Evolutionary conservation across 179 eudicot genomes (phyloP), one percentile per base, ranked within the genome.

Genomic region (Nepenthes alata): DNA sequence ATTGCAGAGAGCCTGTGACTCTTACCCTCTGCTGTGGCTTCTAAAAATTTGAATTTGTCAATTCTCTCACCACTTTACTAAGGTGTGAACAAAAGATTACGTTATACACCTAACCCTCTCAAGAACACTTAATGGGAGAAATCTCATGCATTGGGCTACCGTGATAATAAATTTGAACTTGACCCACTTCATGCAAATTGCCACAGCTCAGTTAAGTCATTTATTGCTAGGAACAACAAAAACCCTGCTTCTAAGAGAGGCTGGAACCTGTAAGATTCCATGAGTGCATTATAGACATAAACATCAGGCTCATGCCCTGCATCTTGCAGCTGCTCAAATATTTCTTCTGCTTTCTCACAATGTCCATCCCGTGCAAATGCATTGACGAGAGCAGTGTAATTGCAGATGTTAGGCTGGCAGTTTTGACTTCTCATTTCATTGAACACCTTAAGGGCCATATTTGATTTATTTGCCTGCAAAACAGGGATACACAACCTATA

Each of bases 291-390:
- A 65, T 90, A 90, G 57, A 83, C 81, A 67, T 90, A 90, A 7
- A 90, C 97, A 79, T 90, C 95, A 57, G 97, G 97, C 75, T 85
- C 95, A 59, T 61, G 73, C 35, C 95, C 93, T 41, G 81, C 89
- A 74, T 81, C 89, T 62, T 90, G 93, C 58, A 87, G 72, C 75
- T 76, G 77, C 78, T 90, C 97, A 73, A 90, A 90, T 59, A 85
- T 71, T 63, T 90, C 95, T 69, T 87, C 93, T 10, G 95, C 95
- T 69, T 87, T 90, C 67, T 87, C 97, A 76, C 93, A 90, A 49
- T 87, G 85, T 53, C 97, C 97, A 37, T 85, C 93, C 67, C 95
- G 83, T 59, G 95, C 97, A 77, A 81, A 83, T 49, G 95, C 97
- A 74, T 90, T 90, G 54, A 87, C 71, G 61, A 90, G 67, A 54